Conservation (phyloP, 1,139 yeast genomes). For the Maudiozyma humilis region DNA sequence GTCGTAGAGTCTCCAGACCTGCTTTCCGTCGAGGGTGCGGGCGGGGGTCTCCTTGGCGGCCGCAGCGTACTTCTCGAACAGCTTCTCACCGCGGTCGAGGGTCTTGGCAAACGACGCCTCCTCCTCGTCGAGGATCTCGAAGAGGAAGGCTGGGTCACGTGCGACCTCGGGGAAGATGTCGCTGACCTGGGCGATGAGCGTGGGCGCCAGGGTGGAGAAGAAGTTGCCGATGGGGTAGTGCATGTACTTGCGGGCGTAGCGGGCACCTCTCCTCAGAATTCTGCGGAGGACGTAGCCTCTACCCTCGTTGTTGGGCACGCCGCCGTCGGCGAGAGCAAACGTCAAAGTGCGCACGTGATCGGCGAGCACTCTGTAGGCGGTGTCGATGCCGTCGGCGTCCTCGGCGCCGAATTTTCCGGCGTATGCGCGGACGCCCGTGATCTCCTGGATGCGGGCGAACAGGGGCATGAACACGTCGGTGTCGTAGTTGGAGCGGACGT, state of each 20-base stretch:
- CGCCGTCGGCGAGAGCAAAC: conserved; percentile 95
- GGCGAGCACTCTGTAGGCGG: conserved; percentile 96
- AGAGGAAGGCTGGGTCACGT: conserved; percentile 62
- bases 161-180: conserved; percentile 87
- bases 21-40: conserved; percentile 79
- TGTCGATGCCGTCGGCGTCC: conserved; percentile 89
- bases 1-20: conserved; percentile 96
- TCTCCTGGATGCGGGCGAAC: conserved; percentile 76
- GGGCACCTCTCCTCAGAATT: conserved; percentile 93
- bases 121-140: conserved; percentile 90
- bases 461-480: conserved; percentile 93
- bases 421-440: conserved; percentile 87
- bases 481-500: conserved; percentile 86
- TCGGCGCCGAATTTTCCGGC: conserved; percentile 88
- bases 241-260: conserved; percentile 94
- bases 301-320: conserved; percentile 98
- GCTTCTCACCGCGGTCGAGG: conserved; percentile 93
- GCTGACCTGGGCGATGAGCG: conserved; percentile 78
- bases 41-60: conserved; percentile 69
- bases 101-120: conserved; percentile 92
- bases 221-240: conserved; percentile 90
- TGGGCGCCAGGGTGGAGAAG: conserved; percentile 86
- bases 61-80: conserved; percentile 86
- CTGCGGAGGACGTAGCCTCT: conserved; percentile 97
- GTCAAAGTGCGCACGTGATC: conserved; percentile 97